A percentile compares a stretch with the other conserved stretches of the same genome.
Conservation (phyloP, 2,329 filamentous ascomycete genomes). For the Polytolypa hystricis region DNA sequence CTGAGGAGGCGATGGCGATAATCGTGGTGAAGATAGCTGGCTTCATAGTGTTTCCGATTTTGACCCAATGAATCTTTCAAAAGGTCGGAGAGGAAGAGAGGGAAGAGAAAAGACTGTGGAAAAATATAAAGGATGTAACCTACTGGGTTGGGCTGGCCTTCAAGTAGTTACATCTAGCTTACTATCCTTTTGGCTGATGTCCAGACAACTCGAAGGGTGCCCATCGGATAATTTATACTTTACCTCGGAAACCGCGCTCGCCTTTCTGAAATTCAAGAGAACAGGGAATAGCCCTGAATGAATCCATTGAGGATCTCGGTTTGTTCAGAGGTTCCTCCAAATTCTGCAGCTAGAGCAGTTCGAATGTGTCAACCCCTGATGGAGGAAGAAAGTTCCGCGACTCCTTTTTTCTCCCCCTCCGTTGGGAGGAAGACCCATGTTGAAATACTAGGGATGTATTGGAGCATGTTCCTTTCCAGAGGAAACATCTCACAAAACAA, state of each 20-base stretch:
- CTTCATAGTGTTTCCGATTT: constrained; percentile 1
- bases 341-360: not conserved
- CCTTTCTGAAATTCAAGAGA: not conserved
- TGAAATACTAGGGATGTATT: not conserved
- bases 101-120: not conserved
- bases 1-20: not conserved
- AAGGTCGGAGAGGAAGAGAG: not conserved
- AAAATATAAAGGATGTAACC: not conserved
- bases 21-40: constrained; percentile 1
- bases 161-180: not conserved
- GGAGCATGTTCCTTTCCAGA: too few species aligned
- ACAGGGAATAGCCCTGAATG: not conserved
- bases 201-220: not conserved
- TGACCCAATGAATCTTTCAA: not conserved
- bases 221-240: not conserved
- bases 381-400: not conserved
- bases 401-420: too few species aligned
- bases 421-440: too few species aligned
- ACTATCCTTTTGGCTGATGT: not conserved
- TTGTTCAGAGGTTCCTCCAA: not conserved
- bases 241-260: not conserved
- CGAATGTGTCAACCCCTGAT: not conserved
- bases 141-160: not conserved
- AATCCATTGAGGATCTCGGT: not conserved
- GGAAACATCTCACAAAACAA: too few species aligned